phyloP scores from a whole-genome alignment of 2,329 filamentous ascomycete genomes.

The Talaromyces sp. region DNA sequence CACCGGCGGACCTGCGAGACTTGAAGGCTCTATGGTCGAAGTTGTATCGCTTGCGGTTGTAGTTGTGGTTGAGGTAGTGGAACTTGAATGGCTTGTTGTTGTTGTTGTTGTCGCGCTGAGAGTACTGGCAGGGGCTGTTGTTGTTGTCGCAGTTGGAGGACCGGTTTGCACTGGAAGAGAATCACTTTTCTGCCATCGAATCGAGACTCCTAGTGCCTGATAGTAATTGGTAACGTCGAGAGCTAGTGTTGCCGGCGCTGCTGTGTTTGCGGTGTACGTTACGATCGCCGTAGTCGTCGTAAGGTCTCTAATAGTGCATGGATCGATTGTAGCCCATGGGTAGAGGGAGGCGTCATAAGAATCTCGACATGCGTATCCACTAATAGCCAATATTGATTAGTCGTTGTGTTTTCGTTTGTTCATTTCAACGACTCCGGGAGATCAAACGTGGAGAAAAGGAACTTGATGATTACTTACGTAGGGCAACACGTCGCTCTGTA shows the following conservation, averaged over 20 bases:
- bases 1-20: not conserved
- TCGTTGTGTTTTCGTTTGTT: not conserved
- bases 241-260: not conserved
- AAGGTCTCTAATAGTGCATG: not conserved
- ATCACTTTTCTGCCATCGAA: constrained; percentile 3
- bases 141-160: not conserved
- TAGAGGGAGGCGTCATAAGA: not conserved
- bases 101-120: not conserved
- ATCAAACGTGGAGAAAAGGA: not conserved
- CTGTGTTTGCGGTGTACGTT: not conserved
- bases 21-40: not conserved
- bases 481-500: constrained; percentile 1
- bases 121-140: not conserved
- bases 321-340: not conserved
- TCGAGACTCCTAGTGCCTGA: constrained; percentile 4
- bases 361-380: not conserved
- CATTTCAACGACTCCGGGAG: not conserved
- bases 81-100: not conserved
- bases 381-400: not conserved
- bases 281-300: not conserved
- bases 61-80: not conserved
- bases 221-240: not conserved
- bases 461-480: not conserved
- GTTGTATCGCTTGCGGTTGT: not conserved
- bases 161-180: not conserved